Evolutionary conservation across 2,329 filamentous ascomycete species (phyloP).

Genomic region (Pyrenochaeta sp.): DNA sequence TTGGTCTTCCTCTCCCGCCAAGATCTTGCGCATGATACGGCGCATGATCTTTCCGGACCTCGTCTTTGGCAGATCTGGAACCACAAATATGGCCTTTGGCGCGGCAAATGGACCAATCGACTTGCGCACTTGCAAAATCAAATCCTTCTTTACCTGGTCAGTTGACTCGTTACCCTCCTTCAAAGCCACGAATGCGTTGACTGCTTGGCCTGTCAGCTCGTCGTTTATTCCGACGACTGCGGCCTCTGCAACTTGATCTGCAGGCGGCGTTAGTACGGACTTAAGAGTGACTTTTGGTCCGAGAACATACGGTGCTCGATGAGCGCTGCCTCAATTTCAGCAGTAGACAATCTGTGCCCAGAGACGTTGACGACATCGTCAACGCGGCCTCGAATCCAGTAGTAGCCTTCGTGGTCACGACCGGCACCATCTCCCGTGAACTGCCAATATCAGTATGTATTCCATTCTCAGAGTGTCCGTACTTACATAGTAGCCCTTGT

Average conservation of each 20-base stretch:
- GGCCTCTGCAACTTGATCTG: conserved; percentile 83
- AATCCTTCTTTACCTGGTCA: conserved; percentile 89
- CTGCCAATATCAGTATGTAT: conserved; percentile 53
- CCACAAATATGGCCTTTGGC: conserved; percentile 89
- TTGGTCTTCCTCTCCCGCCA: conserved; percentile 96
- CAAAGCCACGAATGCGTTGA: conserved; percentile 94
- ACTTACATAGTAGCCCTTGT: conserved; percentile 96
- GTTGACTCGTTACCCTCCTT: conserved; percentile 81
- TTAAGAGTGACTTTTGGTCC: not conserved
- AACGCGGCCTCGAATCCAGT: conserved; percentile 98
- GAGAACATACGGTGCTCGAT: conserved; percentile 77
- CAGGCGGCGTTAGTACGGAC: conserved; percentile 27
- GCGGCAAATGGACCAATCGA: conserved; percentile 97
- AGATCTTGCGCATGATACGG: conserved; percentile 93
- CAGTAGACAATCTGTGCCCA: conserved; percentile 93
- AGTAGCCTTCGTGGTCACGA: conserved; percentile 97
- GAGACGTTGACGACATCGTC: conserved; percentile 99
- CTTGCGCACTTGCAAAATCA: conserved; percentile 93
- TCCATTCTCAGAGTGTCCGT: not conserved
- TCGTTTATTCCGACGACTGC: conserved; percentile 93
- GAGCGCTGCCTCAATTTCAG: conserved; percentile 96
- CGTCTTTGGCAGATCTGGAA: conserved; percentile 96
- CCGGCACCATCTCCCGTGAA: conserved; percentile 95
- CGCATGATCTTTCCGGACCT: conserved; percentile 99
- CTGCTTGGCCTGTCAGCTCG: conserved; percentile 94